Conservation (phyloP, 2,329 filamentous ascomycete genomes). For the Penicillium rolfsii region DNA sequence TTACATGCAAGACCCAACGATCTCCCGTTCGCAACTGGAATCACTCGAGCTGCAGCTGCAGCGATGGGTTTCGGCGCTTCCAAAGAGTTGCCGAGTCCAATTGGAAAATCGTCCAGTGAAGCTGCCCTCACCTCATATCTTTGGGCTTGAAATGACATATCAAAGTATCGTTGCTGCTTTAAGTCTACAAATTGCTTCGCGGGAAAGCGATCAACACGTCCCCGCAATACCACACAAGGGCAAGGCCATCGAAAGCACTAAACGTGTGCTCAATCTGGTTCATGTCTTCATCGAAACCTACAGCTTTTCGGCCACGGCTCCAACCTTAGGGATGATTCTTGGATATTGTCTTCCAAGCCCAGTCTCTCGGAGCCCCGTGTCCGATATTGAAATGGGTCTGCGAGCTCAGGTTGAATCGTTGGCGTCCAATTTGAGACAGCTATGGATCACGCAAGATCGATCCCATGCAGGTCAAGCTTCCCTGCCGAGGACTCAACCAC, state of each 20-base stretch:
- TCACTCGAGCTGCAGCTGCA: conserved; percentile 37
- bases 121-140: conserved; percentile 38
- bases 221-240: conserved; percentile 27
- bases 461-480: neutral
- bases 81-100: conserved; percentile 36
- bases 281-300: conserved; percentile 46
- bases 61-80: conserved; percentile 37
- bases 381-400: conserved; percentile 33
- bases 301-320: conserved; percentile 45
- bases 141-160: conserved; percentile 41
- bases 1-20: conserved; percentile 28
- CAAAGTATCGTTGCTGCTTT: conserved; percentile 34
- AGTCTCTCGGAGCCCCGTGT: conserved; percentile 13
- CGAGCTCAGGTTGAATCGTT: conserved; percentile 34
- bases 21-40: conserved; percentile 34
- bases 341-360: conserved; percentile 36
- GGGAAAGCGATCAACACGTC: conserved; percentile 29
- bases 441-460: conserved; percentile 32
- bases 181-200: conserved; percentile 32
- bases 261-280: conserved; percentile 41
- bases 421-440: conserved; percentile 34
- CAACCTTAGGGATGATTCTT: conserved; percentile 48
- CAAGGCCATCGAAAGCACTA: conserved; percentile 40
- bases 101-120: conserved; percentile 30
- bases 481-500: conserved; percentile 11